Evolutionary conservation across 2,329 filamentous ascomycete species (phyloP).

Genomic region (Epichloe elymi): DNA sequence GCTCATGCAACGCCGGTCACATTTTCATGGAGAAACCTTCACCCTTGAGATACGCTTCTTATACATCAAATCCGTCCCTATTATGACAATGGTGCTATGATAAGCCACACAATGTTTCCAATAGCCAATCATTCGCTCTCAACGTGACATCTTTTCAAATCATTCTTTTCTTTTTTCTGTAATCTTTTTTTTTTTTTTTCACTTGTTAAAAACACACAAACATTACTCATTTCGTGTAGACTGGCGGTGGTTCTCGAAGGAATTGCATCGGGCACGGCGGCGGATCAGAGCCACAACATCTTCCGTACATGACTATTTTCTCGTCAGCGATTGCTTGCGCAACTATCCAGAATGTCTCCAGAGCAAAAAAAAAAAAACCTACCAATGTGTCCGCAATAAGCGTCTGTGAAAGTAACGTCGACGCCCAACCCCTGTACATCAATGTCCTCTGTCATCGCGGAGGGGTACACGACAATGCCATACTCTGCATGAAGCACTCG

Average conservation of each 20-base stretch:
- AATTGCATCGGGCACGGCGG: conserved; percentile 26
- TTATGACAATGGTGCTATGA: too few species aligned
- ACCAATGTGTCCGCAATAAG: conserved; percentile 25
- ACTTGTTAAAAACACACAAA: not conserved
- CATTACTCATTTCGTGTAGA: conserved; percentile 15
- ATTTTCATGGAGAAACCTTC: too few species aligned
- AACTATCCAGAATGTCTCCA: not conserved
- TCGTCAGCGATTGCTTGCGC: not conserved
- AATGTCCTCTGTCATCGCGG: conserved; percentile 23
- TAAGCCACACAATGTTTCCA: too few species aligned
- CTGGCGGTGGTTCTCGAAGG: conserved; percentile 23
- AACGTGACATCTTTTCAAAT: not conserved
- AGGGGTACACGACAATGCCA: conserved; percentile 28
- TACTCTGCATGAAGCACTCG: conserved; percentile 24
- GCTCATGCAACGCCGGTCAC: too few species aligned
- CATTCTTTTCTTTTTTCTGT: not conserved
- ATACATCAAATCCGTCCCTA: too few species aligned
- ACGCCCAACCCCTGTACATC: conserved; percentile 18
- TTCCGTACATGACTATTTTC: conserved; percentile 23
- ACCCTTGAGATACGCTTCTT: too few species aligned
- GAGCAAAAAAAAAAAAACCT: not conserved
- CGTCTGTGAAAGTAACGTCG: conserved; percentile 24
- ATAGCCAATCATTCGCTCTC: not conserved
- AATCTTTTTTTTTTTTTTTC: not conserved
- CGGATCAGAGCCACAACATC: conserved; percentile 15